These are phyloP conservation scores for Plasmodium gonderi DNA, from an alignment of 169 alveolate genomes.

Conservation along the genomic window DNA sequence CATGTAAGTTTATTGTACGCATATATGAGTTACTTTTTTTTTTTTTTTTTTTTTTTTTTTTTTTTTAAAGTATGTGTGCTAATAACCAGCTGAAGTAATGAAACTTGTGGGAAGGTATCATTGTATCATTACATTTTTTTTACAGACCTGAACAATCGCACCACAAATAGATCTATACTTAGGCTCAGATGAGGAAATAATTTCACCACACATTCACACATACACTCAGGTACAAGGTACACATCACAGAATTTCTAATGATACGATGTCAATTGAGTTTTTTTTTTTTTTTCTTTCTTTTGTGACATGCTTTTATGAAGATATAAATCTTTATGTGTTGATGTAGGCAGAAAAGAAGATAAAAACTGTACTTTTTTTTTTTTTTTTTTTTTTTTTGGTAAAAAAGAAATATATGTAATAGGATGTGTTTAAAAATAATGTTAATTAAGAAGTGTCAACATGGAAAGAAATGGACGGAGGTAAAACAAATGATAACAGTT, in stretches of 20 bases:
- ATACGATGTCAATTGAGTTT: too few species aligned
- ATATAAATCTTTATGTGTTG: background rate
- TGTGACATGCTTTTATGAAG: background rate
- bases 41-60: too few species aligned
- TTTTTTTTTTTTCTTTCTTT: constrained; percentile 1
- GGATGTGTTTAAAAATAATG: background rate
- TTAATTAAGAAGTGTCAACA: background rate
- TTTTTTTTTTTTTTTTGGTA: background rate
- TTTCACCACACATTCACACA: background rate
- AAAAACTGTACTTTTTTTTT: background rate
- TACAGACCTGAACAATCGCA: too few species aligned
- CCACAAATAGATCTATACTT: too few species aligned
- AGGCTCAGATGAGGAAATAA: too few species aligned
- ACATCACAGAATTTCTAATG: too few species aligned
- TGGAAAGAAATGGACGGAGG: background rate
- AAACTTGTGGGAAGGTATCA: too few species aligned
- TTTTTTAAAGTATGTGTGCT: too few species aligned
- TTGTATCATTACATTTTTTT: too few species aligned
- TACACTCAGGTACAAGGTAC: too few species aligned
- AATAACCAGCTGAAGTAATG: too few species aligned
- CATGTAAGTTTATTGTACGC: background rate
- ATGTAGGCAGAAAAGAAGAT: background rate
- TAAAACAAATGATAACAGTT: background rate
- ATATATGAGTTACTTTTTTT: background rate
- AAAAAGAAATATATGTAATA: background rate